phyloP scores from a whole-genome alignment of 805 yeast genomes.

The Teunomyces atbi region DNA sequence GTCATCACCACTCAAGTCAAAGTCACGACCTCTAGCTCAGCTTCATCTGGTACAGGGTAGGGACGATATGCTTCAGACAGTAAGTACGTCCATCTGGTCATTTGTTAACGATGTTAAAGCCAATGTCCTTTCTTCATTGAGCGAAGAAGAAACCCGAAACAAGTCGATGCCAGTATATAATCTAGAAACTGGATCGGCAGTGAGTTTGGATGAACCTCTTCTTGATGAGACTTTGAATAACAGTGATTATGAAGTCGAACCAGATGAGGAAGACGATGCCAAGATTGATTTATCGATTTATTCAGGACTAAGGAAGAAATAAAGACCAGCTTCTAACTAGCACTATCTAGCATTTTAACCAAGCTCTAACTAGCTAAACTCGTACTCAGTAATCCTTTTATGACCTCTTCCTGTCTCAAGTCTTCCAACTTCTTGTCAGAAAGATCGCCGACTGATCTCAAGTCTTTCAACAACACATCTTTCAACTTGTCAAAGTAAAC shows the following conservation, averaged over 20 bases:
- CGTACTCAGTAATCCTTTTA: conserved; percentile 36
- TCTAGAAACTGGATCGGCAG: conserved; percentile 26
- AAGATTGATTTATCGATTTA: conserved; percentile 28
- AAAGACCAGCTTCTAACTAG: conserved; percentile 1
- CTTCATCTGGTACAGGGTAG: background rate
- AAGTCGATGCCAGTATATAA: conserved; percentile 16
- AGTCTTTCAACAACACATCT: conserved; percentile 63
- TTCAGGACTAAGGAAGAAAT: conserved; percentile 10
- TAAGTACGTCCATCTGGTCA: conserved; percentile 41
- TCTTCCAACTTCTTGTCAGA: conserved; percentile 29
- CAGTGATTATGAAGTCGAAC: conserved; percentile 13
- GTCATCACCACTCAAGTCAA: conserved; percentile 28
- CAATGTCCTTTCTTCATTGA: conserved; percentile 30
- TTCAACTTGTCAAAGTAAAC: conserved; percentile 94
- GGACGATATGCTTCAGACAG: conserved; percentile 42
- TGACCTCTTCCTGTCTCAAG: conserved; percentile 33
- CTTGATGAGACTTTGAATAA: conserved; percentile 7
- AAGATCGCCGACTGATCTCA: conserved; percentile 38
- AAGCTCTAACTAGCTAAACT: conserved; percentile 1
- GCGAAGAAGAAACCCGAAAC: conserved; percentile 11
- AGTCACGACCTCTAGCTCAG: conserved; percentile 11
- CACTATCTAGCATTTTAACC: background rate
- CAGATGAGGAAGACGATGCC: conserved; percentile 16
- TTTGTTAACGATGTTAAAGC: conserved; percentile 42
- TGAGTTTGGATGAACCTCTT: conserved; percentile 13